A percentile compares a stretch with the other conserved stretches of the same genome.
These are phyloP conservation scores for Sclerotinia subarctica DNA, from an alignment of 2,329 filamentous ascomycete species.

Conservation along the genomic window DNA sequence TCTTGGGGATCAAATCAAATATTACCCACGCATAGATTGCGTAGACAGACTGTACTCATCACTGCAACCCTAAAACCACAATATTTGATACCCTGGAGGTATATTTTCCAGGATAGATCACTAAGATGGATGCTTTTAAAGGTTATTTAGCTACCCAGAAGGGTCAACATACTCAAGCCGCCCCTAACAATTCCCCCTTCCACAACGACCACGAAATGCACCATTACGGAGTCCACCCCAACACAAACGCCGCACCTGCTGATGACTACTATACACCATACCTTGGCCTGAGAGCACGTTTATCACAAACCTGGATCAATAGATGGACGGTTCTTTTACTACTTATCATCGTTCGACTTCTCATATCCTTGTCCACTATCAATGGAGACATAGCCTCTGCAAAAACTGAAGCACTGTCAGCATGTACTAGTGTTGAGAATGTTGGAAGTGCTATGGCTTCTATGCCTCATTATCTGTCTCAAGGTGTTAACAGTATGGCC, in stretches of 20 bases:
- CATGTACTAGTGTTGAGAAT: slow-evolving; percentile 88
- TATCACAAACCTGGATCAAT: slow-evolving; percentile 98
- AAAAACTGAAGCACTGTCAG: slow-evolving; percentile 76
- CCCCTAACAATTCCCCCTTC: slow-evolving; percentile 41
- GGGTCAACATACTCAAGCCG: slow-evolving; percentile 31
- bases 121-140: slow-evolving; percentile 37
- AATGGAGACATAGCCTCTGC: slow-evolving; percentile 73
- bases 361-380: slow-evolving; percentile 72
- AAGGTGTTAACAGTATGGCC: slow-evolving; percentile 82
- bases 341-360: slow-evolving; percentile 76
- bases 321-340: slow-evolving; percentile 90
- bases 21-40: slow-evolving; percentile 11
- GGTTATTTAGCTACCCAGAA: slow-evolving; percentile 35
- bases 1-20: slow-evolving; percentile 9
- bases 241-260: slow-evolving; percentile 36
- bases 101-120: slow-evolving; percentile 24
- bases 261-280: slow-evolving; percentile 81
- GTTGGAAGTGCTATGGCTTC: slow-evolving; percentile 94
- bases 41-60: not conserved
- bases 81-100: slow-evolving; percentile 11
- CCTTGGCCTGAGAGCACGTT: slow-evolving; percentile 79
- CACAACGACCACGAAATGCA: slow-evolving; percentile 37
- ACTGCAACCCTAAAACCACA: slow-evolving; percentile 1
- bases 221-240: slow-evolving; percentile 27
- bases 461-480: slow-evolving; percentile 92